A percentile compares a stretch with the other conserved stretches of the same genome.
Evolutionary conservation across 805 yeast species (phyloP).

Genomic region (Cyberlindnera japonica): DNA sequence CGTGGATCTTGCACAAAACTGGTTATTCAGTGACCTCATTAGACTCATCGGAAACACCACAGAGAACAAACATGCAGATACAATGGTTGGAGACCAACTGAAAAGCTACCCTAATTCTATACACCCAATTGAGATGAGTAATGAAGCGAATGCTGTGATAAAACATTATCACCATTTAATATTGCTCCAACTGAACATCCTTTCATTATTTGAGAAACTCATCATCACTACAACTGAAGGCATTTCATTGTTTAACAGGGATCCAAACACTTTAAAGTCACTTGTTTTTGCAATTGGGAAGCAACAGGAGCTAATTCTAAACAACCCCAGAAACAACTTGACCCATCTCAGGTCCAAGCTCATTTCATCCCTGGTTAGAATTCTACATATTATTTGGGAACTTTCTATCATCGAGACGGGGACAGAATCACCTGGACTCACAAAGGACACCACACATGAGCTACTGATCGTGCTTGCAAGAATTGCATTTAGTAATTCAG

Average conservation of each 20-base stretch:
- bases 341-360: constrained; percentile 23
- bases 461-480: constrained; percentile 49
- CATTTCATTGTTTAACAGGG: constrained; percentile 20
- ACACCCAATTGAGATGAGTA: constrained; percentile 10
- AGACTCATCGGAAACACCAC: constrained; percentile 48
- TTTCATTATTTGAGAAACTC: constrained; percentile 46
- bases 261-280: constrained; percentile 23
- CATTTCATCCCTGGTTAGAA: constrained; percentile 19
- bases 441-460: constrained; percentile 38
- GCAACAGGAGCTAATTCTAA: constrained; percentile 31
- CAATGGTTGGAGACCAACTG: constrained; percentile 34
- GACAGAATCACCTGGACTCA: constrained; percentile 17
- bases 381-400: constrained; percentile 27
- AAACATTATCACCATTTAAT: constrained; percentile 44
- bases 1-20: constrained; percentile 36
- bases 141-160: constrained; percentile 32
- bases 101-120: constrained; percentile 18
- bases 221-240: constrained; percentile 20
- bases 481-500: constrained; percentile 46
- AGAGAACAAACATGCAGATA: constrained; percentile 40
- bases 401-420: constrained; percentile 12
- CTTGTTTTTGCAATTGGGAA: constrained; percentile 26
- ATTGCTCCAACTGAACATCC: constrained; percentile 41
- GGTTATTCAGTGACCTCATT: constrained; percentile 51
- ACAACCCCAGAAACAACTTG: constrained; percentile 23